A percentile compares a stretch with the other conserved stretches of the same genome.
Conservation (phyloP, 768 basidiomycete genomes). For the Crassisporium funariophilum region DNA sequence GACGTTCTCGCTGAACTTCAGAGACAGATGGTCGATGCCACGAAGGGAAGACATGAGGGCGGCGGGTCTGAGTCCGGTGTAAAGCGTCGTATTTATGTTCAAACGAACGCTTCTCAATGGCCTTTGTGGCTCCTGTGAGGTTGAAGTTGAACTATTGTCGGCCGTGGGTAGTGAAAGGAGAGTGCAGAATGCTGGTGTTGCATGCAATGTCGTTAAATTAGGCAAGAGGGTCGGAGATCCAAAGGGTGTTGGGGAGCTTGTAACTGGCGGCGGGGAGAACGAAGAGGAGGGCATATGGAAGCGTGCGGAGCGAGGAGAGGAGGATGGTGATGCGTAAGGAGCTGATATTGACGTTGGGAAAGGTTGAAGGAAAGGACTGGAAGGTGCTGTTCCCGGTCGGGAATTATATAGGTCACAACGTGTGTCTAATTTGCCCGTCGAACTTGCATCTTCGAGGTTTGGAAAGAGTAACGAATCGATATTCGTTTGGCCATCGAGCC, state of each 20-base stretch:
- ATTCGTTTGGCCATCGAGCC: conserved; percentile 47
- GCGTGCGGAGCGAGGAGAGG: conserved; percentile 19
- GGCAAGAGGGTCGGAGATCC: conserved; percentile 42
- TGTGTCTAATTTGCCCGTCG: conserved; percentile 8
- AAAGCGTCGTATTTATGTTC: conserved; percentile 46
- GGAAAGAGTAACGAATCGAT: conserved; percentile 42
- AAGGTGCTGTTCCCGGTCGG: conserved; percentile 9
- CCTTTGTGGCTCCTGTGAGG: no score
- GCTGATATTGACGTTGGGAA: conserved; percentile 7
- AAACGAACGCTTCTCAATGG: conserved; percentile 37
- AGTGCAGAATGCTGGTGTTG: conserved; percentile 33
- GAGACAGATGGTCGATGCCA: conserved; percentile 32
- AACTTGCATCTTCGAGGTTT: conserved; percentile 31
- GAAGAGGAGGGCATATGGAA: conserved; percentile 11
- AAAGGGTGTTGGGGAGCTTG: conserved; percentile 20
- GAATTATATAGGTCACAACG: conserved; percentile 3
- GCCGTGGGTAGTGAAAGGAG: conserved; percentile 8
- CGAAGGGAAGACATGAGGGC: conserved; percentile 38
- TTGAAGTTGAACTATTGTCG: neutral
- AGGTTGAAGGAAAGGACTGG: conserved; percentile 11
- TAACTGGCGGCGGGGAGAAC: conserved; percentile 11
- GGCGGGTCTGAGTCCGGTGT: conserved; percentile 46
- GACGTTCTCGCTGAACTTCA: conserved; percentile 41
- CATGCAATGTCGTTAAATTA: conserved; percentile 37
- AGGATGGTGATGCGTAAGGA: conserved; percentile 13